Base-by-base conservation (phyloP, 306 rosid genomes). In the Quercus cerris region DNA sequence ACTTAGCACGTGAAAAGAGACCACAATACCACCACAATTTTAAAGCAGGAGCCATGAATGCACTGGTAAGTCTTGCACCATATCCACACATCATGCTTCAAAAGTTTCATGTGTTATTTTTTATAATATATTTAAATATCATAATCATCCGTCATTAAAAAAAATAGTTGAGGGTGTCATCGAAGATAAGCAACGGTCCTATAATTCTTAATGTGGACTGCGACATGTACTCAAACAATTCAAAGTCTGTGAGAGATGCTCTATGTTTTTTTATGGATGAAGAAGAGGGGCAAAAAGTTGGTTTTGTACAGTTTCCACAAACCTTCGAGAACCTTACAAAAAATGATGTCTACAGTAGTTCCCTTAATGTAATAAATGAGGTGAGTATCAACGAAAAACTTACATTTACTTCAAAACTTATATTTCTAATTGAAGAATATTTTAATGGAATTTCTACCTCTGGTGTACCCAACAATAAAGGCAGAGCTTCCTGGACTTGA, bases 1-100 rank as follows among this genome's bases (percentile, higher is more conserved):
- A 49, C 17, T 49, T 49, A 3, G 54, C 54, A 49, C 54, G 54
- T 49, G 54, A 49, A 49, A 49, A 49, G 54, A 49, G 54, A 49
- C 54, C 54, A 1, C 54, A 12, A 49, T 49, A 28, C 51, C 73
- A 35, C 15, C 73, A 69, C 55, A 69, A 69, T 19, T 69, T 35
- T 35, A 69, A 69, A 69, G 73, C 73, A 19, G 55, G 73, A 5
- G 51, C 73, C 73, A 33, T 57, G 62, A 57, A 57, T 57, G 62
- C 62, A 57, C 62, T 57, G 14, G 62, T 57, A 57, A 7, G 13
- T 13, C 4, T 13, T 49, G 17, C 54, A 18, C 23, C 59, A 56
- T 18, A 7, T 56, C 8, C n/a, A n/a, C 11, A n/a, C 20, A 49
- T 49, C 54, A 49, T 12, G 54, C 17, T 49, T 10, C 5, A 49